Conservation (phyloP, 2,329 filamentous ascomycete genomes). For the Penicillium frequentans region DNA sequence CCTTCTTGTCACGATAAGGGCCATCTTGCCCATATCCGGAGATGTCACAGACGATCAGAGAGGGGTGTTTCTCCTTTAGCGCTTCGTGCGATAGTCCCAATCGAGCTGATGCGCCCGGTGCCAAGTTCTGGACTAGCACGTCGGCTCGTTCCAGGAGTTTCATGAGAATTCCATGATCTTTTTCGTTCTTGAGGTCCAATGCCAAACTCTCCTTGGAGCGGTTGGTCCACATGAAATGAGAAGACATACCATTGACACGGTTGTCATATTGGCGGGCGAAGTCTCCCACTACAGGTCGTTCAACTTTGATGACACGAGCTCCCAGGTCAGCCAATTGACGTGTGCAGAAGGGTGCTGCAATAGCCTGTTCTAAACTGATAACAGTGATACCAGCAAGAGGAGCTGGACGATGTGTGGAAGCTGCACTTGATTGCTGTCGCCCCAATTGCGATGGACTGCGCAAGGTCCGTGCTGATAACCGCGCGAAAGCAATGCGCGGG, state of each 20-base stretch:
- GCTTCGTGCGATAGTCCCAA: constrained; percentile 51
- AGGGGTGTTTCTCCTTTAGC: constrained; percentile 43
- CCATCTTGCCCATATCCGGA: constrained; percentile 55
- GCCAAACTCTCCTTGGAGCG: constrained; percentile 56
- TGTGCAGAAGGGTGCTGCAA: constrained; percentile 57
- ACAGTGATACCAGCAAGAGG: constrained; percentile 51
- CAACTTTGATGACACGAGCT: constrained; percentile 57
- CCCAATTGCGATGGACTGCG: neutral
- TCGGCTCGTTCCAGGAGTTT: constrained; percentile 48
- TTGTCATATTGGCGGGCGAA: constrained; percentile 55
- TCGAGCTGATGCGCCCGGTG: constrained; percentile 50
- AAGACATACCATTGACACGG: constrained; percentile 51
- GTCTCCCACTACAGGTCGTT: constrained; percentile 53
- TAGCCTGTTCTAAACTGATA: constrained; percentile 56
- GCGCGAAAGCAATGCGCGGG: neutral
- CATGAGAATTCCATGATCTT: constrained; percentile 47
- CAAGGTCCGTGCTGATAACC: neutral
- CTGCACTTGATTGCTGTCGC: constrained; percentile 6
- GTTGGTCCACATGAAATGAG: constrained; percentile 59
- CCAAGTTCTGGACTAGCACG: constrained; percentile 56
- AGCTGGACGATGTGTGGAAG: constrained; percentile 9
- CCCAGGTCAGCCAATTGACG: constrained; percentile 56
- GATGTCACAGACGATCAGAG: constrained; percentile 56
- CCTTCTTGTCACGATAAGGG: constrained; percentile 56
- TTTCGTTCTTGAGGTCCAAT: constrained; percentile 49